These are phyloP conservation scores for Prunus campanulata DNA, from an alignment of 306 rosid genomes.

Conservation along the genomic window DNA sequence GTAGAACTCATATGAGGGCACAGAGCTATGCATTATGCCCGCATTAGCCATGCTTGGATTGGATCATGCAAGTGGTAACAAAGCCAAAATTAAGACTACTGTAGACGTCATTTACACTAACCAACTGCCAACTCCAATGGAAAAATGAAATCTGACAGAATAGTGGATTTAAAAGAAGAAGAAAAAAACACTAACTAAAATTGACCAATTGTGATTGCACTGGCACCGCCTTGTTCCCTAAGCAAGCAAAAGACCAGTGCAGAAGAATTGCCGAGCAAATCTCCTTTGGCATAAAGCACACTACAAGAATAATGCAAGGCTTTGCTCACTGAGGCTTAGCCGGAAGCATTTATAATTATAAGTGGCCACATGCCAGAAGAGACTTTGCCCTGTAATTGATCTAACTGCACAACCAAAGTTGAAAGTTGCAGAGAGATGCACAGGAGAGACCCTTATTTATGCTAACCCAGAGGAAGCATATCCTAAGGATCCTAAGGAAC, in stretches of 20 bases:
- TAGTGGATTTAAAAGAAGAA: too few species aligned
- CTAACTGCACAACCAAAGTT: slow-evolving; percentile 29
- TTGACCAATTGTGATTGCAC: background rate
- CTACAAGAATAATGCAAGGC: slow-evolving; percentile 19
- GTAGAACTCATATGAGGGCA: background rate
- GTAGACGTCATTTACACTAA: background rate
- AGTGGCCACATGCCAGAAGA: slow-evolving; percentile 61
- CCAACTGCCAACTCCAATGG: background rate
- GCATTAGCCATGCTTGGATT: too few species aligned
- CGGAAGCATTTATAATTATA: background rate
- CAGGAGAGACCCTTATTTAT: slow-evolving; percentile 6
- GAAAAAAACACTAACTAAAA: too few species aligned
- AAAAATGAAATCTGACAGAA: background rate
- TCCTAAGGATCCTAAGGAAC: slow-evolving; percentile 11
- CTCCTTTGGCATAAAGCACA: slow-evolving; percentile 58
- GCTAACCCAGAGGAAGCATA: background rate
- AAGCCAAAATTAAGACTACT: background rate
- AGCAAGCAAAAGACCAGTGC: slow-evolving; percentile 10
- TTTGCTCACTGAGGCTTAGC: background rate
- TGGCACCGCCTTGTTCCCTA: background rate
- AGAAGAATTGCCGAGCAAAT: slow-evolving; percentile 65
- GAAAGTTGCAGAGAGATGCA: slow-evolving; percentile 1
- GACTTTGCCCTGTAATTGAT: slow-evolving; percentile 61
- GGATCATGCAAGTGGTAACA: background rate
- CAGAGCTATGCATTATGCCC: too few species aligned